Evolutionary conservation across 768 basidiomycete species (phyloP), one percentile per base, ranked within the genome.

Genomic region (Boletus patriciae): DNA sequence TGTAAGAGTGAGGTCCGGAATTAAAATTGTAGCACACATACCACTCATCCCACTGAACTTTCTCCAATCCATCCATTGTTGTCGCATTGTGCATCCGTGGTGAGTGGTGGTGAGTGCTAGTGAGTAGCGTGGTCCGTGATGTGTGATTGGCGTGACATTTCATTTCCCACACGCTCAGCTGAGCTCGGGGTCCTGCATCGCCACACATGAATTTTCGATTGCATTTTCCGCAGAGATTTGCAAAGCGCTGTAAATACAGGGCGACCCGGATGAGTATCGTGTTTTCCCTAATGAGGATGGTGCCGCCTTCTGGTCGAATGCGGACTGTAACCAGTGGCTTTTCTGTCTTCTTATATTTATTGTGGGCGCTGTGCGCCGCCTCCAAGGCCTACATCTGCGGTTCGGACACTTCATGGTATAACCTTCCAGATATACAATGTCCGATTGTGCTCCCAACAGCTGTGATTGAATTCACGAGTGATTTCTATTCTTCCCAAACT

Each of bases 261-360:
- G 23, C 53, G 9, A 42, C 58, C 18, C 64, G 61, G 25, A 52
- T 60, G 50, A 62, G 64, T 31, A 55, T 66, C 29, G 21, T 66
- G 29, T 60, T 62, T 47, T 56, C 64, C 23, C 31, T 55, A 9
- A 45, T 58, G 23, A 54, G 64, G 41, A 43, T 60, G 12, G 9
- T 40, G 8, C 29, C 51, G 8, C 43, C 46, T 25, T n/a, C 41
- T 15, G 19, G 15, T 25, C 34, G 46, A 13, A 55, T 53, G 34
- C 51, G 56, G 15, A 27, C 15, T 25, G 27, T 64, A 27, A 45
- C 33, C 15, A 18, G 16, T 16, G 41, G 50, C 11, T 48, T 43
- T 21, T 43, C 58, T 15, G 25, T 46, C 25, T 25, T 54, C 16
- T 60, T 65, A 34, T 41, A 53, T 21, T 43, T 57, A 18, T 37